A percentile compares a stretch with the other conserved stretches of the same genome.
These are phyloP conservation scores for Hevea brasiliensis DNA, from an alignment of 345 rosid species.

Conservation along the genomic window DNA sequence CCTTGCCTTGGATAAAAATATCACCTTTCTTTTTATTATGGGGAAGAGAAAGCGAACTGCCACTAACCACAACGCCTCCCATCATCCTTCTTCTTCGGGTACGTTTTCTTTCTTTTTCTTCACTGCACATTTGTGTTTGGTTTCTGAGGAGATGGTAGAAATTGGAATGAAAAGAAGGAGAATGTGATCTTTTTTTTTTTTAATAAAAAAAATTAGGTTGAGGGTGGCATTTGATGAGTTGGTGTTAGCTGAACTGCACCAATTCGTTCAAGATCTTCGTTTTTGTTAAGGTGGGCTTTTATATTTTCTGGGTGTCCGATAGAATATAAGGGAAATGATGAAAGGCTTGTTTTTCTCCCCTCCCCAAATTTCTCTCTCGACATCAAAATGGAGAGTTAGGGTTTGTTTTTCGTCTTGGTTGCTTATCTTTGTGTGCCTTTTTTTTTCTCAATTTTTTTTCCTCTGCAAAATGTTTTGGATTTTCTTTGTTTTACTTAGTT, in stretches of 20 bases:
- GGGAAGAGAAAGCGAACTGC: conserved; percentile 45
- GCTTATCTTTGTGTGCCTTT: too few species aligned
- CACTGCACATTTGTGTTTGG: conserved; percentile 8
- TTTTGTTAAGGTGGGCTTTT: not conserved
- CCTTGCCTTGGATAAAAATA: not conserved
- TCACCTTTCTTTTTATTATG: conserved; percentile 21
- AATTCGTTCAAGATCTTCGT: not conserved
- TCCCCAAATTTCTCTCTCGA: not conserved
- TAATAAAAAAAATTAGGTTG: too few species aligned
- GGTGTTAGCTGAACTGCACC: not conserved
- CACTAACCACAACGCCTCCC: conserved; percentile 12
- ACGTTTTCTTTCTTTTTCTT: not conserved
- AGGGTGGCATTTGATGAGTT: not conserved
- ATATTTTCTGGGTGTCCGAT: not conserved
- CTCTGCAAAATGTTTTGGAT: too few species aligned
- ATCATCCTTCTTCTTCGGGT: conserved; percentile 45
- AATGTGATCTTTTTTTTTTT: not conserved
- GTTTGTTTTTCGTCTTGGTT: too few species aligned
- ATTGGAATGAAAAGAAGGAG: not conserved
- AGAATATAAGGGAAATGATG: not conserved
- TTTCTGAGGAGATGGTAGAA: conserved; percentile 3
- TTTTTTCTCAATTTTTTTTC: too few species aligned
- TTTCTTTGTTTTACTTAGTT: not conserved
- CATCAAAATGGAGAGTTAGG: not conserved
- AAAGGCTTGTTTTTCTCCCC: not conserved